phyloP scores from a whole-genome alignment of 2,329 filamentous ascomycete genomes.

The Fusarium oligoseptatum region DNA sequence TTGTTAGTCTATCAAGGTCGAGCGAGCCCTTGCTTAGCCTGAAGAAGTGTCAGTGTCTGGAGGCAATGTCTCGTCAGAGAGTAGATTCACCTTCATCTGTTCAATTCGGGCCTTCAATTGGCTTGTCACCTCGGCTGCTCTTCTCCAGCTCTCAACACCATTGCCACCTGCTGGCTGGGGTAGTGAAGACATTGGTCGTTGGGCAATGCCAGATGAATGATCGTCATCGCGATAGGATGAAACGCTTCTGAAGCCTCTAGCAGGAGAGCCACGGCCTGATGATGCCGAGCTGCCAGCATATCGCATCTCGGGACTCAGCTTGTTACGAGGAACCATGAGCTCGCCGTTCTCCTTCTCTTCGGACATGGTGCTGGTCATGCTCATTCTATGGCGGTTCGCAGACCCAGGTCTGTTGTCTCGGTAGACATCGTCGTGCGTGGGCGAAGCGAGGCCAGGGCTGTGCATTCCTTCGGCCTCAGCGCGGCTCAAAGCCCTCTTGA shows the following conservation, averaged over 20 bases:
- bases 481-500: conserved; percentile 86
- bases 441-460: conserved; percentile 62
- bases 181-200: conserved; percentile 53
- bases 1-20: conserved; percentile 51
- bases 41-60: conserved; percentile 10
- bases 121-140: conserved; percentile 96
- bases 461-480: conserved; percentile 61
- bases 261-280: conserved; percentile 71
- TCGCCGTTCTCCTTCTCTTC: conserved; percentile 84
- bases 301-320: conserved; percentile 68
- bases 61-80: background rate
- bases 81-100: conserved; percentile 85
- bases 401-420: conserved; percentile 62
- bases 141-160: conserved; percentile 87
- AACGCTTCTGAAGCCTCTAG: conserved; percentile 64
- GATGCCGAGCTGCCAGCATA: conserved; percentile 64
- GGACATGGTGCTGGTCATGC: conserved; percentile 74
- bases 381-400: conserved; percentile 65
- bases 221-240: conserved; percentile 53
- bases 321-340: conserved; percentile 60
- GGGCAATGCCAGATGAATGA: conserved; percentile 42
- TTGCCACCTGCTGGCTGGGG: conserved; percentile 52
- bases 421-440: conserved; percentile 71
- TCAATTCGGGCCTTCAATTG: conserved; percentile 97
- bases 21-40: conserved; percentile 66